phyloP scores from a whole-genome alignment of 192 early-diverging fungal species.

The Coemansia sp. region DNA sequence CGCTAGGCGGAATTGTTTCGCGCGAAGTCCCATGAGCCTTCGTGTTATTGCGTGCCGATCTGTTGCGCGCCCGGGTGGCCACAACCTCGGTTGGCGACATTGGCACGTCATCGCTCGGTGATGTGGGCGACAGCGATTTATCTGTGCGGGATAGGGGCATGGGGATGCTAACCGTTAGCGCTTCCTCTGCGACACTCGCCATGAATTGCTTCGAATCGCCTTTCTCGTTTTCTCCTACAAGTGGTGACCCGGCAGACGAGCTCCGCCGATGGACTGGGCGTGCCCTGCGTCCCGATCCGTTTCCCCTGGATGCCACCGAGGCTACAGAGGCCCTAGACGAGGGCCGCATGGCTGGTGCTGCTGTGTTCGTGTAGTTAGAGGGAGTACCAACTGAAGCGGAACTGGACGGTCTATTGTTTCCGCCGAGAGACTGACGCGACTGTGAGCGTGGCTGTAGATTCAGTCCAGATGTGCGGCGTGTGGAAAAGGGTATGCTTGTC shows the following conservation, averaged over 20 bases:
- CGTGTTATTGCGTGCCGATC: conserved; percentile 15
- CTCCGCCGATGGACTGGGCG: conserved; percentile 39
- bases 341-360: conserved; percentile 27
- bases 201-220: conserved; percentile 27
- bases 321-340: conserved; percentile 45
- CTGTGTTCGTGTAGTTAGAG: conserved; percentile 2
- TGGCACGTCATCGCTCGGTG: conserved; percentile 23
- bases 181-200: conserved; percentile 30
- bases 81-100: conserved; percentile 42
- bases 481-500: conserved; percentile 41
- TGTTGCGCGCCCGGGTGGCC: conserved; percentile 32
- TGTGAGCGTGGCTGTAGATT: conserved; percentile 24
- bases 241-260: conserved; percentile 46
- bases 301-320: conserved; percentile 24
- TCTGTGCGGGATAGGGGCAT: conserved; percentile 23
- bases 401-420: conserved; percentile 28
- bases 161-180: conserved; percentile 2
- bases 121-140: conserved; percentile 2
- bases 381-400: conserved; percentile 29
- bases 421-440: conserved; percentile 41
- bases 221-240: conserved; percentile 21
- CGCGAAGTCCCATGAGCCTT: not conserved
- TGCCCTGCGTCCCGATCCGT: conserved; percentile 9
- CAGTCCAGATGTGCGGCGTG: conserved; percentile 34
- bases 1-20: not conserved